Evolutionary conservation across 73 alveolate species (phyloP).

Genomic region (Paramecium biaurelia): DNA sequence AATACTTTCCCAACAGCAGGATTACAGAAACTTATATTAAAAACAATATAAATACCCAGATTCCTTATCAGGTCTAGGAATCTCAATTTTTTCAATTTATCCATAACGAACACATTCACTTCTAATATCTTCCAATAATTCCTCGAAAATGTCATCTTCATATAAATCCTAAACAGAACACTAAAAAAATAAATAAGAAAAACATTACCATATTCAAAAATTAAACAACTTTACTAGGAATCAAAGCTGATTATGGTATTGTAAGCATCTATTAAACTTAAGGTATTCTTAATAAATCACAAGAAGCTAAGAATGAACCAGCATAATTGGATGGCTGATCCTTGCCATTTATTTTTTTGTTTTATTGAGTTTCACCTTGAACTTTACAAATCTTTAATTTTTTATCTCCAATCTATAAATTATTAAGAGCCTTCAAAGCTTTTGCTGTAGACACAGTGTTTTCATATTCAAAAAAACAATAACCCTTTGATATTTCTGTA

Average conservation of each 20-base stretch:
- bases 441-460: conserved; percentile 81
- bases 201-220: conserved; percentile 72
- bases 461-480: conserved; percentile 93
- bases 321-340: conserved; percentile 63
- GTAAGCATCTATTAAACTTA: conserved; percentile 60
- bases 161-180: conserved; percentile 84
- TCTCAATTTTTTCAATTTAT: conserved; percentile 85
- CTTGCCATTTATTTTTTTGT: conserved; percentile 72
- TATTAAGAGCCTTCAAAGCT: conserved; percentile 90
- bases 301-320: conserved; percentile 59
- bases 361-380: conserved; percentile 58
- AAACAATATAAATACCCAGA: conserved; percentile 69
- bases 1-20: conserved; percentile 91
- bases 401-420: conserved; percentile 84
- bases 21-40: neutral
- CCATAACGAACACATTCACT: conserved; percentile 85
- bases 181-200: neutral
- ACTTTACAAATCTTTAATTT: conserved; percentile 86
- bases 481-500: conserved; percentile 84
- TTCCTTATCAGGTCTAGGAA: conserved; percentile 89
- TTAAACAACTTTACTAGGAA: conserved; percentile 91
- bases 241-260: conserved; percentile 85
- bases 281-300: conserved; percentile 54
- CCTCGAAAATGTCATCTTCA: conserved; percentile 84
- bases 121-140: conserved; percentile 83